These are phyloP conservation scores for Trichoderma guizhouense DNA, from an alignment of 2,329 filamentous ascomycete genomes.

Conservation along the genomic window DNA sequence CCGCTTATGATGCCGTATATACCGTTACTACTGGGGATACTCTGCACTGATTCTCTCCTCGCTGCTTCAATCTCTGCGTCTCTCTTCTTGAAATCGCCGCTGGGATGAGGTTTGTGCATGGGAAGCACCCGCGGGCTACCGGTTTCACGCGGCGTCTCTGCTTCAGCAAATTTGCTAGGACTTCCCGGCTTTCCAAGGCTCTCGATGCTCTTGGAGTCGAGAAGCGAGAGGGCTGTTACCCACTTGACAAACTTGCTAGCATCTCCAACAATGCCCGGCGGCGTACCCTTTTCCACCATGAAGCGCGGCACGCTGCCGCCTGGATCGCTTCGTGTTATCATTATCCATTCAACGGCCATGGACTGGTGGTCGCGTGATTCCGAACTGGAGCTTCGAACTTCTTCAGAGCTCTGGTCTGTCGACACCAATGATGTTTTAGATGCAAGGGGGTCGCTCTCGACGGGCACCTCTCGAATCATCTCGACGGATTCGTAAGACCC, in stretches of 20 bases:
- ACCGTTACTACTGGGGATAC: constrained; percentile 41
- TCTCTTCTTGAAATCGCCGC: constrained; percentile 23
- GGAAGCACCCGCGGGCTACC: constrained; percentile 10
- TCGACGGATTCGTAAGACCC: constrained; percentile 91
- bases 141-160: background rate
- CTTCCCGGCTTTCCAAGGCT: background rate
- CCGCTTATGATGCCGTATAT: constrained; percentile 55
- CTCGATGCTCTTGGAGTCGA: constrained; percentile 30
- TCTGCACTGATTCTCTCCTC: constrained; percentile 28
- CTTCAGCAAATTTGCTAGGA: background rate
- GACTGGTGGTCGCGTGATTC: constrained; percentile 30
- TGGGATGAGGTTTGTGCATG: constrained; percentile 24
- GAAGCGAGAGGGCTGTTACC: constrained; percentile 46
- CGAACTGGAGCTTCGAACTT: constrained; percentile 26
- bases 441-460: constrained; percentile 43
- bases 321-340: constrained; percentile 86
- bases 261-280: constrained; percentile 73
- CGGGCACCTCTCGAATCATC: constrained; percentile 77
- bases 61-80: constrained; percentile 32
- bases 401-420: constrained; percentile 29
- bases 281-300: constrained; percentile 87
- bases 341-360: constrained; percentile 77
- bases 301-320: constrained; percentile 85
- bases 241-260: constrained; percentile 80
- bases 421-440: constrained; percentile 34